Evolutionary conservation across 257 asterid species (phyloP), one percentile per base, ranked within the genome.

Genomic region (Handroanthus guayacan): DNA sequence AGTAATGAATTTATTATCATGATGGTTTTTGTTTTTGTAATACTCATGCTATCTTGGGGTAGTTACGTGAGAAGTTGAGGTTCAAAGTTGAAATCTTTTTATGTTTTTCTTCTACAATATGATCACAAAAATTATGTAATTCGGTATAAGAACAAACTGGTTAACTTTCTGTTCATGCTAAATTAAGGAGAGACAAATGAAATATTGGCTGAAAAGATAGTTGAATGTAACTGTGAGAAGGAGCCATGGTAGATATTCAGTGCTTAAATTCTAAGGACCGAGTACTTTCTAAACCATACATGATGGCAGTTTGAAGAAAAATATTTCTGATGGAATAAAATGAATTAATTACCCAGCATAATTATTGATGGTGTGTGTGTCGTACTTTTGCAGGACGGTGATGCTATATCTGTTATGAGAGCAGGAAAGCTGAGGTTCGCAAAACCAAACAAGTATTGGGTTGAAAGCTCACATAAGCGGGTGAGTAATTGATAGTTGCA

Each of bases 361-460:
- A 65, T 41, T 61, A 37, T 62, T 67, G 25, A 36, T 71, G 39
- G 25, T 58, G 17, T 11, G 17, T 11, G 38, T 64, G 36, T 65
- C 60, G 71, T 50, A 31, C 38, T 37, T 78, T 84, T 34, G 62
- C 84, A 94, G 97, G 97, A 94, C 9, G 88, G 91, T 71, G 96
- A 92, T 77, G 69, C 82, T 64, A 81, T 94, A 76, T 79, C 93
- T 67, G 96, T 81, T n/a, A 77, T 89, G 80, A 89, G 85, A 84
- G 96, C 93, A 10, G 98, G 98, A 78, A 83, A 57, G 60, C 80
- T 94, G 69, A 94, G 92, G 78, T 89, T 87, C 84, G 72, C 92
- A 52, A 89, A 88, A 79, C 98, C 97, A 62, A 89, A 89, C 80
- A 94, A 94, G 79, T 94, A 90, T 67, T 92, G 98, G 98, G 87